phyloP scores from a whole-genome alignment of 2,329 filamentous ascomycete species.

The Xenoacremonium recifei region DNA sequence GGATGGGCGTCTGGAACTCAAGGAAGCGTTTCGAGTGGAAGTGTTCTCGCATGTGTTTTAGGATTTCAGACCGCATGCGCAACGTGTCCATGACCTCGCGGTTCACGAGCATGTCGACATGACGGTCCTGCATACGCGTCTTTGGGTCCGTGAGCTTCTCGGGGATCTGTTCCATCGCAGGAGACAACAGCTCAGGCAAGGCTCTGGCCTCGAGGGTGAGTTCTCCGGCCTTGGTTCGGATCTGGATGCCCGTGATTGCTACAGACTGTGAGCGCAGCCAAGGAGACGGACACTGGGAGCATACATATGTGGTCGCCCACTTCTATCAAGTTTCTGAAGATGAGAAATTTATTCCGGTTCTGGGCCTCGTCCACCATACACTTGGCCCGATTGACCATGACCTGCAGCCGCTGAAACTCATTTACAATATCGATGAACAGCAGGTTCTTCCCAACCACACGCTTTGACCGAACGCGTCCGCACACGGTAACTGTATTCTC shows the following conservation, averaged over 20 bases:
- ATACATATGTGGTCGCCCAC: slow-evolving; percentile 83
- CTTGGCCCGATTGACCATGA: slow-evolving; percentile 67
- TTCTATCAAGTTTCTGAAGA: slow-evolving; percentile 64
- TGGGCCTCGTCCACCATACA: slow-evolving; percentile 34
- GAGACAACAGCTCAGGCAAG: slow-evolving; percentile 71
- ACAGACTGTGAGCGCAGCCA: slow-evolving; percentile 26
- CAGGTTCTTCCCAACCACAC: slow-evolving; percentile 72
- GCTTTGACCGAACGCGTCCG: slow-evolving; percentile 73
- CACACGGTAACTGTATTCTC: slow-evolving; percentile 28
- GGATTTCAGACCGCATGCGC: slow-evolving; percentile 70
- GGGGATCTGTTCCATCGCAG: slow-evolving; percentile 78
- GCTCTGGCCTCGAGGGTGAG: slow-evolving; percentile 68
- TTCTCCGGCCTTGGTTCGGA: slow-evolving; percentile 70
- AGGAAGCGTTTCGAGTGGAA: slow-evolving; percentile 72
- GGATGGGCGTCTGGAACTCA: slow-evolving; percentile 88
- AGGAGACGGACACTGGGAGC: slow-evolving; percentile 34
- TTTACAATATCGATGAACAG: slow-evolving; percentile 81
- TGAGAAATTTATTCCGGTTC: slow-evolving; percentile 48
- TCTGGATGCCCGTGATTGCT: slow-evolving; percentile 70
- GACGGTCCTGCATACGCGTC: slow-evolving; percentile 71
- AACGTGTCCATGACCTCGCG: slow-evolving; percentile 65
- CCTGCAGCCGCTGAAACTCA: slow-evolving; percentile 70
- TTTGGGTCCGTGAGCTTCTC: slow-evolving; percentile 67
- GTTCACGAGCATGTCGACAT: slow-evolving; percentile 84
- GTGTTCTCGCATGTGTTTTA: slow-evolving; percentile 71